Conservation (phyloP, 352 stramenopile species). For the Phytopythium litorale region DNA sequence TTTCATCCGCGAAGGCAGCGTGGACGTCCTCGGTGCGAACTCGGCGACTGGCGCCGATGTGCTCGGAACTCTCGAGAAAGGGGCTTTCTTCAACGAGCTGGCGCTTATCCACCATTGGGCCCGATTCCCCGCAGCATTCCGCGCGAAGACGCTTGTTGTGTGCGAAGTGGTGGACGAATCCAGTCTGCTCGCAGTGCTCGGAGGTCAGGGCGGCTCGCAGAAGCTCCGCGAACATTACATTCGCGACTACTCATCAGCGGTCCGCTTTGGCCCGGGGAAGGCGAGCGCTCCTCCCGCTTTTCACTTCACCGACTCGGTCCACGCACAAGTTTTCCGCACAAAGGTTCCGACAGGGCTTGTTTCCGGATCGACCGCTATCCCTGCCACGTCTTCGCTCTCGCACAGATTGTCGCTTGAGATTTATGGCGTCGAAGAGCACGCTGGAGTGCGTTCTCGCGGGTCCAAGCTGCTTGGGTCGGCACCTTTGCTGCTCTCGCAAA, state of each 20-base stretch:
- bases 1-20: slow-evolving; percentile 36
- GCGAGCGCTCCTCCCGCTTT: not conserved
- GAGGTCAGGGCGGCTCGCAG: slow-evolving; percentile 10
- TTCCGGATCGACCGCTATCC: slow-evolving; percentile 9
- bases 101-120: slow-evolving; percentile 47
- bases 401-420: slow-evolving; percentile 39
- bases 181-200: slow-evolving; percentile 30
- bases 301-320: slow-evolving; percentile 28
- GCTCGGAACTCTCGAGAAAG: slow-evolving; percentile 21
- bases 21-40: slow-evolving; percentile 39
- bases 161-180: slow-evolving; percentile 37
- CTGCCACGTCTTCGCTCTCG: slow-evolving; percentile 9
- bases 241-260: slow-evolving; percentile 12
- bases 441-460: slow-evolving; percentile 10
- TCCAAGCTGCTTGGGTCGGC: slow-evolving; percentile 30
- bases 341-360: slow-evolving; percentile 35
- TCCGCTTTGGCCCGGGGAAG: not conserved
- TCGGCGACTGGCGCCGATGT: slow-evolving; percentile 35
- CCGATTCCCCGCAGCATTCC: slow-evolving; percentile 31
- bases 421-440: slow-evolving; percentile 20
- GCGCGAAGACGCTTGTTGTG: slow-evolving; percentile 27
- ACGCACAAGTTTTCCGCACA: slow-evolving; percentile 48
- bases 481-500: slow-evolving; percentile 43
- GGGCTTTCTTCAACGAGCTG: slow-evolving; percentile 49
- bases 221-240: slow-evolving; percentile 42